Percentiles rank a stretch among this genome's conserved stretches.
phyloP scores from a whole-genome alignment of 2,329 filamentous ascomycete genomes.

The Penicillium palitans region DNA sequence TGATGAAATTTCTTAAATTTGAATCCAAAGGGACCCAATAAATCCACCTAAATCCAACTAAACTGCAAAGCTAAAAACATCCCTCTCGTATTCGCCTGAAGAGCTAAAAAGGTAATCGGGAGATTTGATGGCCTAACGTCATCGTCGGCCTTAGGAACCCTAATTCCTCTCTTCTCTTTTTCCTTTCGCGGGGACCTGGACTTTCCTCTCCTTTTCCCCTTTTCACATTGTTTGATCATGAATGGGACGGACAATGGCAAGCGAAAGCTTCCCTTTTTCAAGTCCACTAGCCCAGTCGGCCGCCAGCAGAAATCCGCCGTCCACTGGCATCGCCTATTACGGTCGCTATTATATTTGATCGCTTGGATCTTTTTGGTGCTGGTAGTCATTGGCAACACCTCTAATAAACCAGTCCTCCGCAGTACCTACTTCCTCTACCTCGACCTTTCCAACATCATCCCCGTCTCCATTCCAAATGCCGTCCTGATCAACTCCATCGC shows the following conservation, averaged over 20 bases:
- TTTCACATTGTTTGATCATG: constrained; percentile 11
- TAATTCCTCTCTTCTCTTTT: background rate
- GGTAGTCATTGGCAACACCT: constrained; percentile 75
- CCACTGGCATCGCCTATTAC: constrained; percentile 62
- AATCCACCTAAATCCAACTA: too few species aligned
- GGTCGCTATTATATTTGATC: constrained; percentile 70
- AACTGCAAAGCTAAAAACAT: too few species aligned
- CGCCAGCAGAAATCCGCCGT: constrained; percentile 35
- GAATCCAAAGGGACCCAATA: background rate
- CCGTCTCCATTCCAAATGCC: constrained; percentile 68
- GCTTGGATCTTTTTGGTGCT: constrained; percentile 77
- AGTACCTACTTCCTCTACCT: constrained; percentile 83
- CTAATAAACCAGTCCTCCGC: constrained; percentile 60
- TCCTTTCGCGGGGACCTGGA: background rate
- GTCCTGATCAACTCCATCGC: constrained; percentile 83
- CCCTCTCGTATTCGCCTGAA: background rate
- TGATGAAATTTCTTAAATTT: background rate
- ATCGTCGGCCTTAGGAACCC: constrained; percentile 4
- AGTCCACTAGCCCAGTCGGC: constrained; percentile 27
- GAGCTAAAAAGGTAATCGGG: background rate
- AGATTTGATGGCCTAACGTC: constrained; percentile 10
- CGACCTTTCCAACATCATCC: constrained; percentile 78
- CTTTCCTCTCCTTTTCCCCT: background rate
- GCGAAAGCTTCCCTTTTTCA: constrained; percentile 30
- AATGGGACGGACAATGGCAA: constrained; percentile 20